Conservation (phyloP, 208 protist genomes). For the Vickermania spadyakhi region DNA sequence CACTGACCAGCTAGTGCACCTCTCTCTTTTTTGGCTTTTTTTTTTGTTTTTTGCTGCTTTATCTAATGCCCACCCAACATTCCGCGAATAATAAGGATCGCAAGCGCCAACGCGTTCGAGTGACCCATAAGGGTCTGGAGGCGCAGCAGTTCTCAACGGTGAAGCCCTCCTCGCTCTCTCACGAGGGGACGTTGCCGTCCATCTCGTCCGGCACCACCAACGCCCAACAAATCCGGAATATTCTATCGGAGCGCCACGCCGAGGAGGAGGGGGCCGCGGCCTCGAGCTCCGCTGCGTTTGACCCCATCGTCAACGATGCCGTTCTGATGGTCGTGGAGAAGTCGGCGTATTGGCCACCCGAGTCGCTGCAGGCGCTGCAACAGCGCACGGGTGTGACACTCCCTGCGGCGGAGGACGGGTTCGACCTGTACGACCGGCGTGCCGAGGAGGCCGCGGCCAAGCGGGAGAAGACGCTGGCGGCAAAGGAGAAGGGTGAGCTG, state of each 20-base stretch:
- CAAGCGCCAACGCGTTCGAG: constrained; percentile 57
- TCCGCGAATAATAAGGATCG: constrained; percentile 13
- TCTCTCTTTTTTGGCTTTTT: constrained; percentile 9
- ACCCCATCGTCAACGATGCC: constrained; percentile 68
- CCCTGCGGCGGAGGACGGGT: constrained; percentile 37
- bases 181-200: too few species aligned
- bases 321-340: constrained; percentile 57
- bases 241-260: too few species aligned
- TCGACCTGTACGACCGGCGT: constrained; percentile 72
- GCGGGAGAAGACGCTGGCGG: constrained; percentile 31
- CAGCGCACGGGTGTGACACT: constrained; percentile 20
- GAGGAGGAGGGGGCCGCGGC: constrained; percentile 3
- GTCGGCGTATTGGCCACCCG: constrained; percentile 66
- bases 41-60: constrained; percentile 3
- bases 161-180: too few species aligned
- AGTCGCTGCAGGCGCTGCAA: constrained; percentile 51
- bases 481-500: constrained; percentile 62
- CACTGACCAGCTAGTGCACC: constrained; percentile 1
- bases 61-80: not conserved
- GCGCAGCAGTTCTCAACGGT: constrained; percentile 67
- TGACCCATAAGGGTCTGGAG: constrained; percentile 74
- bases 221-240: constrained; percentile 48
- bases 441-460: constrained; percentile 54
- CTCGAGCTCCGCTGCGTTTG: constrained; percentile 19
- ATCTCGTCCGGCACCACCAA: too few species aligned